These are phyloP conservation scores for Pythium vanterpoolii DNA, from an alignment of 352 stramenopile species.

Conservation along the genomic window DNA sequence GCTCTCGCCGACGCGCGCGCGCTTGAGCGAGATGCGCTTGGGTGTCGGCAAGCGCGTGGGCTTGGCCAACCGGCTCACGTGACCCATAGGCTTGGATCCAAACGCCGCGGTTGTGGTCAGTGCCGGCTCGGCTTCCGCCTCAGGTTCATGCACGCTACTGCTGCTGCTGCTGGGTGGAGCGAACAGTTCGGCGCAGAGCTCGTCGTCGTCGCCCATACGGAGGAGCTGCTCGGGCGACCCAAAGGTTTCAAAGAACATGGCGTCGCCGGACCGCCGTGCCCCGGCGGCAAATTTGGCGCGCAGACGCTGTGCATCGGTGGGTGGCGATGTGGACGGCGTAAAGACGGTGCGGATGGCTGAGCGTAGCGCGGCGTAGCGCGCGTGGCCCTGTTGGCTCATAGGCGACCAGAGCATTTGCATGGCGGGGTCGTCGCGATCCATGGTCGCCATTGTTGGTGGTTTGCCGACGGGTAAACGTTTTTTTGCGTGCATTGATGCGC, in stretches of 20 bases:
- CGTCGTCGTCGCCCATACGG: slow-evolving; percentile 21
- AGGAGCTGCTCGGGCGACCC: slow-evolving; percentile 47
- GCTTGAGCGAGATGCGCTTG: slow-evolving; percentile 58
- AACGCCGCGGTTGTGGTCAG: slow-evolving; percentile 21
- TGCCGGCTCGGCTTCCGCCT: slow-evolving; percentile 11
- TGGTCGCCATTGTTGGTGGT: slow-evolving; percentile 7
- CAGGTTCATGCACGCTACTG: neutral
- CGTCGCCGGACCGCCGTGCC: slow-evolving; percentile 37
- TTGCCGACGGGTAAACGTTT: too few relatives aligned
- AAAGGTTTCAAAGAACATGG: slow-evolving; percentile 72
- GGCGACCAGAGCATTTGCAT: slow-evolving; percentile 27
- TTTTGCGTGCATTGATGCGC: neutral
- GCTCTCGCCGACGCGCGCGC: slow-evolving; percentile 37
- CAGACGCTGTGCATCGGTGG: slow-evolving; percentile 21
- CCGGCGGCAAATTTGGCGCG: slow-evolving; percentile 48
- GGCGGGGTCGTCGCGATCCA: slow-evolving; percentile 17
- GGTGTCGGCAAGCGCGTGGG: slow-evolving; percentile 46
- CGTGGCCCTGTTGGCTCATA: slow-evolving; percentile 23
- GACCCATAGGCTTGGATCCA: neutral
- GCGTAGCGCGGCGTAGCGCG: slow-evolving; percentile 17
- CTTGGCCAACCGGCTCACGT: slow-evolving; percentile 37
- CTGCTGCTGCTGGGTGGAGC: neutral
- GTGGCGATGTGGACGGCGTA: neutral
- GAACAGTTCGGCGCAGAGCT: slow-evolving; percentile 16
- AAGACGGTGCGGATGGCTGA: slow-evolving; percentile 13